These are phyloP conservation scores for Ogataea parapolymorpha DNA, from an alignment of 805 yeast genomes.

Conservation along the genomic window DNA sequence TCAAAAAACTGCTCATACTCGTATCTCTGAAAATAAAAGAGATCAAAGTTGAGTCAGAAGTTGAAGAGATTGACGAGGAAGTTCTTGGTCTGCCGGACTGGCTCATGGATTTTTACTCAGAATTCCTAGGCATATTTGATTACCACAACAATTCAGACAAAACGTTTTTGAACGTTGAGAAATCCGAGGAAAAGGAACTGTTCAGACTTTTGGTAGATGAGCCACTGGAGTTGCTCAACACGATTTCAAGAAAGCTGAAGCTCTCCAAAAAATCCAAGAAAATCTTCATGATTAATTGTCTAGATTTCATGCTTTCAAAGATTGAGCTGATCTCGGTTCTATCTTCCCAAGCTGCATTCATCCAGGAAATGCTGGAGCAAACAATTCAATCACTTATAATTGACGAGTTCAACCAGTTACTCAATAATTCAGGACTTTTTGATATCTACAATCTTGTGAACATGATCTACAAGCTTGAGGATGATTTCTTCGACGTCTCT, in stretches of 20 bases:
- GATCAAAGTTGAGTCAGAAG: conserved; percentile 29
- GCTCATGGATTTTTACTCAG: conserved; percentile 63
- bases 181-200: conserved; percentile 36
- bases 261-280: conserved; percentile 29
- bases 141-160: conserved; percentile 30
- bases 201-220: conserved; percentile 42
- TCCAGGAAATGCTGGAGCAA: conserved; percentile 35
- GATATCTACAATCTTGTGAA: conserved; percentile 62
- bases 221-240: conserved; percentile 40
- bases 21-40: conserved; percentile 38
- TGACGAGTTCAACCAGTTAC: conserved; percentile 44
- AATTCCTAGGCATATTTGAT: conserved; percentile 56
- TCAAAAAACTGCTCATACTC: conserved; percentile 39
- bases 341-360: conserved; percentile 34
- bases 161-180: conserved; percentile 41
- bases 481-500: conserved; percentile 55
- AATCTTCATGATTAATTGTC: conserved; percentile 54
- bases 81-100: conserved; percentile 77
- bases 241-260: conserved; percentile 22
- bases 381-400: conserved; percentile 39
- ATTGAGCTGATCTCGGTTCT: conserved; percentile 46
- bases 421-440: conserved; percentile 51
- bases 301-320: conserved; percentile 55
- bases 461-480: conserved; percentile 67
- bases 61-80: conserved; percentile 44